Evolutionary conservation across 352 stramenopile genomes (phyloP), one percentile per base, ranked within the genome.

Genomic region (Globisporangium cederbergense): DNA sequence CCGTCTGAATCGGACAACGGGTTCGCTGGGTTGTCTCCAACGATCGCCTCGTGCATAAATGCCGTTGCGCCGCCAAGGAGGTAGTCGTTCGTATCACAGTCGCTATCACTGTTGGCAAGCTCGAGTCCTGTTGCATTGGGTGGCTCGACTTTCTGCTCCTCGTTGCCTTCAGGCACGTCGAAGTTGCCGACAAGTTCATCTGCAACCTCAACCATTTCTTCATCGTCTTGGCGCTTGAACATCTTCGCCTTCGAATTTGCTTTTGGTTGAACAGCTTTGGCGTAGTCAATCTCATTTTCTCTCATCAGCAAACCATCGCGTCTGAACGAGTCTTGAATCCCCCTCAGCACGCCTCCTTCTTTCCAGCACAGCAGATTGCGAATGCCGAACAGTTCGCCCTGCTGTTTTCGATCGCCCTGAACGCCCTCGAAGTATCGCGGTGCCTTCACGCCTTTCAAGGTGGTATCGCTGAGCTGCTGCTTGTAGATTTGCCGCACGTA

Each of bases 401-500:
- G 74, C 46, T 95, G 81, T 1, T 76, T 68, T n/a, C 76, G 78
- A 52, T 91, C 87, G 0, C 86, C 83, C 53, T 92, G 83, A 9
- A 95, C 77, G 20, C 80, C 86, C 68, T 95, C 86, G 66, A 94
- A 94, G 60, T 92, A 94, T 50, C 86, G 70, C 3, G 80, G 83
- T 6, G 78, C 76, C 66, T 86, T 80, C 25, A 66, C 78, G 0
- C 83, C 83, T 61, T 92, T 90, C 16, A 95, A 70, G 8, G 83
- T 92, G 45, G 81, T 90, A 60, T 95, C 84, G 32, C 81, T 89
- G 3, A 95, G 75, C 60, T 95, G 83, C 49, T 95, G 86, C 67
- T 95, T 93, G 75, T 95, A 95, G 60, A 95, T 91, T 62, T 96
- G 87, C 0, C 84, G 78, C 36, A 89, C 79, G 51, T 95, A 96